Conservation (phyloP, 768 basidiomycete species). For the Kwoniella shandongensis region DNA sequence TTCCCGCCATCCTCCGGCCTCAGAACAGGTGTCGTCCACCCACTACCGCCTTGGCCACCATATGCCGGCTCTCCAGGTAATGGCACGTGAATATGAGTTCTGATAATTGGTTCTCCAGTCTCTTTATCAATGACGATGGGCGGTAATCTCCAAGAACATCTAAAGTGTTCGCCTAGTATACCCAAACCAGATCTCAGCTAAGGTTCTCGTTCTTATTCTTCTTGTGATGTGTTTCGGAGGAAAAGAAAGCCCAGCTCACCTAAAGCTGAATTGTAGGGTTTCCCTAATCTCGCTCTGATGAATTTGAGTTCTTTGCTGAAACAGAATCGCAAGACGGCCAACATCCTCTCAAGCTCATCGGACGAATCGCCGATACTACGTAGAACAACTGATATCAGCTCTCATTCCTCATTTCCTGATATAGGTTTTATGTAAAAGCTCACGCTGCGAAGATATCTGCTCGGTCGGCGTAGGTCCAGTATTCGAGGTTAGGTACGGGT, state of each 20-base stretch:
- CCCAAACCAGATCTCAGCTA: neutral
- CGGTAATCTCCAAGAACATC: constrained; percentile 53
- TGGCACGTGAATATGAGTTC: constrained; percentile 52
- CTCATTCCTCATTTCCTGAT: no score
- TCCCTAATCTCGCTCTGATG: constrained; percentile 85
- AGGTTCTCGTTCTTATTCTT: no score
- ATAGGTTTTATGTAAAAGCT: constrained; percentile 21
- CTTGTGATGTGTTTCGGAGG: no score
- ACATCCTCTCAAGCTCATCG: constrained; percentile 91
- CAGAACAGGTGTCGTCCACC: constrained; percentile 46
- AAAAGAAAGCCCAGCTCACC: constrained; percentile 31
- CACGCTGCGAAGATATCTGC: constrained; percentile 90
- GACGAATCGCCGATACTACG: constrained; percentile 84
- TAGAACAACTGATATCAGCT: neutral
- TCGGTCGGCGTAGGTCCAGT: constrained; percentile 89
- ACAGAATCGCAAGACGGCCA: constrained; percentile 82
- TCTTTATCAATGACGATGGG: constrained; percentile 49
- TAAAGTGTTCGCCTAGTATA: constrained; percentile 54
- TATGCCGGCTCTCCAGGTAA: constrained; percentile 47
- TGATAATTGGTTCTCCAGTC: constrained; percentile 49
- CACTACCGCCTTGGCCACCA: constrained; percentile 44
- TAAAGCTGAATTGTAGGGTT: constrained; percentile 62
- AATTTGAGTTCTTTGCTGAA: constrained; percentile 95
- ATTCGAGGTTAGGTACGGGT: constrained; percentile 92
- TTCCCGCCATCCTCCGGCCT: constrained; percentile 40